Base-by-base conservation (phyloP, 1,284 basidiomycete species). In the Termitomyces sp. region DNA sequence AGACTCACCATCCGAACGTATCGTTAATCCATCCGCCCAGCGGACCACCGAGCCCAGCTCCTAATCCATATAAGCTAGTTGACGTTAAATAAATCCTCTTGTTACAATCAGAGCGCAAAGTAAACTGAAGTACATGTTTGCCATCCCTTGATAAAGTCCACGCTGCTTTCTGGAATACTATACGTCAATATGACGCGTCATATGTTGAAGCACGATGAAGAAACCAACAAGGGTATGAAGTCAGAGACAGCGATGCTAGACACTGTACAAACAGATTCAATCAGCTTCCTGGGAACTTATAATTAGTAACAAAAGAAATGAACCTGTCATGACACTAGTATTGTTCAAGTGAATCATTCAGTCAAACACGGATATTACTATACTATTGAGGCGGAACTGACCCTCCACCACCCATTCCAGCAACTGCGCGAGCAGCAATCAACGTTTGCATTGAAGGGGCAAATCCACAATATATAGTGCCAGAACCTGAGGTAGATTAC, bases 321-420 rank as follows among this genome's bases (percentile, higher is more conserved):
- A 61, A 88, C 89, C 90, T 77, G 88, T 90, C 88, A 90, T 90
- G 19, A 92, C 81, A 30, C 86, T 88, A 67, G 52, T 50, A 61
- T 59, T 52, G 45, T 56, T 46, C 52, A 48, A 59, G 52, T 61
- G 34, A 61, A 60, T 52, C 47, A 52, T 58, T 60, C 59, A 57
- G 58, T 60, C 56, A 63, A 59, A 53, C 17, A 50, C 58, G n/a
- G 47, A 54, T 56, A 57, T 50, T 58, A 52, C 42, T 51, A 58
- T 49, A 9, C 49, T 53, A 54, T 58, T 52, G 54, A 39, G 45
- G 44, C 17, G 54, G 43, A 42, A 69, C 81, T 74, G 65, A 89
- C 81, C 91, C 92, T 68, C 92, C 91, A 57, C 93, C 92, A 54
- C 93, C 92, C 83, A 94, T 92, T 46, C 92, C 92, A 38, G 93